A percentile compares a stretch with the other conserved stretches of the same genome.
Evolutionary conservation across 768 basidiomycete species (phyloP).

Genomic region (Boletus insuetus): DNA sequence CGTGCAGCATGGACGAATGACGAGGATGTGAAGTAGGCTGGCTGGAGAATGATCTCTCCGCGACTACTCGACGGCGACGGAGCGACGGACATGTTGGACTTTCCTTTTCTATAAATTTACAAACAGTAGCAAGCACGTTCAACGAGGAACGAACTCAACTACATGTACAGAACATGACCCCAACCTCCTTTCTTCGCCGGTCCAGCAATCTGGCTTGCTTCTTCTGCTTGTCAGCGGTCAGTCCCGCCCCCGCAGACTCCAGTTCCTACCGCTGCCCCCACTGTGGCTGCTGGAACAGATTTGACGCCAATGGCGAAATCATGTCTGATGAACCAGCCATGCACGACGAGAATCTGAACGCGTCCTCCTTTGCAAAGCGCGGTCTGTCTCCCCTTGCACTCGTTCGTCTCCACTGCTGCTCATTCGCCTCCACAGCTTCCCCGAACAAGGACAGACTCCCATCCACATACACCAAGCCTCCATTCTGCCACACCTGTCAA

Average conservation of each 20-base stretch:
- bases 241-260: slow-evolving; percentile 44
- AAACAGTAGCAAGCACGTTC: slow-evolving; percentile 8
- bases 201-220: slow-evolving; percentile 56
- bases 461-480: slow-evolving; percentile 50
- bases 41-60: slow-evolving; percentile 66
- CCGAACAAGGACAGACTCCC: slow-evolving; percentile 69
- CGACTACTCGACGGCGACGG: slow-evolving; percentile 57
- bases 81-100: slow-evolving; percentile 36
- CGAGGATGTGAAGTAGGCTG: slow-evolving; percentile 76
- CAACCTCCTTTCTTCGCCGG: slow-evolving; percentile 47
- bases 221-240: slow-evolving; percentile 58
- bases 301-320: slow-evolving; percentile 70
- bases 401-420: not conserved
- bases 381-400: slow-evolving; percentile 41
- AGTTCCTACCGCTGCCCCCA: slow-evolving; percentile 62
- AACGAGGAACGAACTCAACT: too few species aligned
- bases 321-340: slow-evolving; percentile 85
- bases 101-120: slow-evolving; percentile 22
- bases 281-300: slow-evolving; percentile 76
- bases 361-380: slow-evolving; percentile 64
- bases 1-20: slow-evolving; percentile 64
- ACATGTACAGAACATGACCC: slow-evolving; percentile 7
- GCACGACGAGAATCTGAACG: slow-evolving; percentile 76
- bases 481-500: slow-evolving; percentile 86
- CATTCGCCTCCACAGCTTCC: slow-evolving; percentile 45